These are phyloP conservation scores for Phaseolus lunatus DNA, from an alignment of 306 rosid species.

Conservation along the genomic window DNA sequence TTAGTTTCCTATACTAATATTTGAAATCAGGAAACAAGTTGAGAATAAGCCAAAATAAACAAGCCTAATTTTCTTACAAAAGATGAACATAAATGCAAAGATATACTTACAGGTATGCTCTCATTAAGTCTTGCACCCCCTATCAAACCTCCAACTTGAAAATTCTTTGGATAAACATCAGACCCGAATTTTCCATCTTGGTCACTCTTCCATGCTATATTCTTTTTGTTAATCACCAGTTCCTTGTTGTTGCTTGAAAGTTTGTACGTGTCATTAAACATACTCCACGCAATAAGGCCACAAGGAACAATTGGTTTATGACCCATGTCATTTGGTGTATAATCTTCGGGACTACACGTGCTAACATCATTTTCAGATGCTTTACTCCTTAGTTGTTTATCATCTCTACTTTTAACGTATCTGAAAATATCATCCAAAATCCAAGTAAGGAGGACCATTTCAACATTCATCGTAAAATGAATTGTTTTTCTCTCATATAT, in stretches of 20 bases:
- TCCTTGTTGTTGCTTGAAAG: constrained; percentile 57
- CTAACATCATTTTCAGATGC: constrained; percentile 41
- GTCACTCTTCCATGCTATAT: constrained; percentile 92
- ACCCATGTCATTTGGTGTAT: background rate
- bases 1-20: background rate
- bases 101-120: constrained; percentile 72
- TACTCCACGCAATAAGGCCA: constrained; percentile 92
- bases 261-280: constrained; percentile 84
- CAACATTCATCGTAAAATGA: constrained; percentile 14
- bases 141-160: constrained; percentile 66
- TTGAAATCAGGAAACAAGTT: background rate
- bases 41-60: background rate
- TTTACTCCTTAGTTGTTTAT: constrained; percentile 59
- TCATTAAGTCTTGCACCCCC: constrained; percentile 81
- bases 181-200: constrained; percentile 65
- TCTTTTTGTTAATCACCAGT: constrained; percentile 69
- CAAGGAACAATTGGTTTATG: constrained; percentile 75
- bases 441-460: constrained; percentile 37
- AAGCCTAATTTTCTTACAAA: background rate
- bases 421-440: constrained; percentile 54
- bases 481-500: background rate
- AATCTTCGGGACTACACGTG: constrained; percentile 62
- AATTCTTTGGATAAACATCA: constrained; percentile 80
- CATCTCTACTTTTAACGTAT: constrained; percentile 76
- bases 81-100: constrained; percentile 16